Conservation (phyloP, 2,329 filamentous ascomycete genomes). For the Trichophyton simii region DNA sequence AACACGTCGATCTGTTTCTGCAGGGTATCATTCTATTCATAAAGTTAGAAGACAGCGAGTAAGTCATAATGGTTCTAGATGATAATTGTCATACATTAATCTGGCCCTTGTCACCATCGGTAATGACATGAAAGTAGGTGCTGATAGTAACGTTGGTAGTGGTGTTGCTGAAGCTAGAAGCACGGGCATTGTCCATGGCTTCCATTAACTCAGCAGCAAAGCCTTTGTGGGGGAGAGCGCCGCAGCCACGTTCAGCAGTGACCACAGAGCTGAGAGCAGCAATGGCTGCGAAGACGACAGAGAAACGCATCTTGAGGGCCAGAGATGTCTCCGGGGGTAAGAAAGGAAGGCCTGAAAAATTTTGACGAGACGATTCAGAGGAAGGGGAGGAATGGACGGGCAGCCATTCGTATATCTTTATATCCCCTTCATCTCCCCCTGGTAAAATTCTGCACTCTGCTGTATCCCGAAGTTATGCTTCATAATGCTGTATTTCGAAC, state of each 20-base stretch:
- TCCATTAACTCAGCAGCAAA: neutral
- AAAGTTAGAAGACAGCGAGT: neutral
- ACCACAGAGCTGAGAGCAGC: slow-evolving; percentile 7
- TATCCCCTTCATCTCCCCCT: neutral
- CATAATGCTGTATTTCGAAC: neutral
- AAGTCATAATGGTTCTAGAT: slow-evolving; percentile 4
- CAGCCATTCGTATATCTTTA: neutral
- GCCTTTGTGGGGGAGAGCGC: slow-evolving; percentile 1
- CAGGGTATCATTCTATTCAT: slow-evolving; percentile 8
- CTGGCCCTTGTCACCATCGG: slow-evolving; percentile 19
- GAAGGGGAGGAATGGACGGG: neutral
- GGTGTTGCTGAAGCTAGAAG: neutral
- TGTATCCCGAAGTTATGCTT: neutral
- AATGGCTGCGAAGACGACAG: slow-evolving; percentile 3
- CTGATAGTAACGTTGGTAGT: slow-evolving; percentile 24
- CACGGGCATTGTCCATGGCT: neutral
- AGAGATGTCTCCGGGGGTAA: neutral
- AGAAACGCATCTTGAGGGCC: slow-evolving; percentile 7
- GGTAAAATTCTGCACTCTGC: neutral
- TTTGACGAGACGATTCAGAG: neutral
- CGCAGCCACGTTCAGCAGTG: neutral
- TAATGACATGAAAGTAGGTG: slow-evolving; percentile 37
- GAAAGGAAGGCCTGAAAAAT: neutral
- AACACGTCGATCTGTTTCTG: slow-evolving; percentile 12
- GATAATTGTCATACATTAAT: slow-evolving; percentile 20